These are phyloP conservation scores for Beauveria rudraprayagi DNA, from an alignment of 2,329 filamentous ascomycete species.

Conservation along the genomic window DNA sequence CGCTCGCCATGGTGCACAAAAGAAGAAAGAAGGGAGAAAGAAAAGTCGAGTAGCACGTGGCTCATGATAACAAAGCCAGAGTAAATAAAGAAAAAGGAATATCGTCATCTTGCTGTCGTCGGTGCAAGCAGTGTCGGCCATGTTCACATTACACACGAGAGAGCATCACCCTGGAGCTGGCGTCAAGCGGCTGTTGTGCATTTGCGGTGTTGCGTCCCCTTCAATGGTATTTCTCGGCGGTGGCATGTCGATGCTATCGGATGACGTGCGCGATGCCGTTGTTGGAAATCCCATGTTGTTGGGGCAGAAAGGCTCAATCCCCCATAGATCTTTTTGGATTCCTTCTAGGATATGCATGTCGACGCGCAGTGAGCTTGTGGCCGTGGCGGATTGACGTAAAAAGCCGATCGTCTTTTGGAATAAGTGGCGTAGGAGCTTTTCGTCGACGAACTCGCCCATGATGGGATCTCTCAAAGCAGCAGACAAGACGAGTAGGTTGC, in stretches of 20 bases:
- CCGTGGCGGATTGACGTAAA: constrained; percentile 59
- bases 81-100: not conserved
- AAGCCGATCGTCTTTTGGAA: constrained; percentile 70
- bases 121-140: not conserved
- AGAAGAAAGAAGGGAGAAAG: not conserved
- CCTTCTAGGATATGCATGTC: constrained; percentile 68
- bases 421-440: constrained; percentile 47
- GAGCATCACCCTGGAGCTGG: not conserved
- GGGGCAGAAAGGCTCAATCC: constrained; percentile 5
- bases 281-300: not conserved
- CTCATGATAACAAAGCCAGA: not conserved
- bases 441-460: constrained; percentile 50
- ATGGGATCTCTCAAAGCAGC: constrained; percentile 65
- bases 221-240: not conserved
- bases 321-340: constrained; percentile 40
- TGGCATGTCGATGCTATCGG: constrained; percentile 5
- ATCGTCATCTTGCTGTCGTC: constrained; percentile 1
- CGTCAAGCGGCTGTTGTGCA: not conserved
- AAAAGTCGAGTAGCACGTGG: not conserved
- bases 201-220: constrained; percentile 2
- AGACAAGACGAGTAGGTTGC: constrained; percentile 84
- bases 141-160: not conserved
- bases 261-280: constrained; percentile 13
- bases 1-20: constrained; percentile 1
- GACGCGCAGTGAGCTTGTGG: constrained; percentile 64